Base-by-base conservation (phyloP, 225 moss, liverwort and hornwort species). In the Asterella californica region DNA sequence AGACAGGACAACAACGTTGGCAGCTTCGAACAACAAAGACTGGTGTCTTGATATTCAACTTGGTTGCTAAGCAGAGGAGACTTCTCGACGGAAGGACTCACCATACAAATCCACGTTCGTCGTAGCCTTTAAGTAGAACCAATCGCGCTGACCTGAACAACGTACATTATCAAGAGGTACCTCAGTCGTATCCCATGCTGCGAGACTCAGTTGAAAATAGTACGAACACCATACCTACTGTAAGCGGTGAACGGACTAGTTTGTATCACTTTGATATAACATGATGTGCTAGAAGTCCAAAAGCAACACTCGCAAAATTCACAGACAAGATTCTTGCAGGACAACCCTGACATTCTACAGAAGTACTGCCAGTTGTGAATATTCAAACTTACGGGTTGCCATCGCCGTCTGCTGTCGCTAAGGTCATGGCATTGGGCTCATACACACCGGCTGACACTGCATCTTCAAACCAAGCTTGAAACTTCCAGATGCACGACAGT, bases 341-440 rank as follows among this genome's bases (percentile, higher is more conserved):
- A 37, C 22, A 75, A 48, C 47, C 74, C 10, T 30, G 21, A 22
- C 2, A 17, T 9, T 50, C 22, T 17, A 53, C 74, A 36, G 15
- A 12, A 55, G 29, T 53, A 25, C 29, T 53, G 53, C 33, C 61
- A 1, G 38, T 54, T 48, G 29, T 15, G 49, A 74, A 14, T 54
- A 17, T 33, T 53, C 22, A 33, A 52, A 85, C 96, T 90, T 85
- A 96, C 92, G 95, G 95, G 80, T 84, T 84, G 79, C 92, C 93
- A 81, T 90, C 83, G 76, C 80, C 74, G 90, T 90, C 89, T 77
- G 93, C 90, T 59, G 99, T 99, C 60, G 99, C 99, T 79, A 95
- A 88, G 72, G 93, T 91, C 99, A 99, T 99, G 70, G 99, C 99
- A 82, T 99, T 95, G 21, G 95, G 91, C 86, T 99, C 99, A 69